phyloP scores from a whole-genome alignment of 805 yeast genomes.

The Cyberlindnera japonica region DNA sequence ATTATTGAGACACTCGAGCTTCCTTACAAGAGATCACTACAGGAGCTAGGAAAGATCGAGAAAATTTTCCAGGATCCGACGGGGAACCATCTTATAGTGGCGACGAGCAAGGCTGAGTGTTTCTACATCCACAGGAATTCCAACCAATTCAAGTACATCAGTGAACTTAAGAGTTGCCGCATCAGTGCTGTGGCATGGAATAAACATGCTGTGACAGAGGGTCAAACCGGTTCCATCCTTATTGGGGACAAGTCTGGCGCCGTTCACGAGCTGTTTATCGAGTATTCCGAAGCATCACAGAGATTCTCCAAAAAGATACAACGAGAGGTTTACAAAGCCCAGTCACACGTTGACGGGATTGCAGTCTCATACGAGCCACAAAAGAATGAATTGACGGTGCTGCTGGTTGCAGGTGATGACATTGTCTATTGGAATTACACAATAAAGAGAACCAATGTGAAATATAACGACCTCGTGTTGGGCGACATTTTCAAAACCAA shows the following conservation, averaged over 20 bases:
- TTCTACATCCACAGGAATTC: constrained; percentile 44
- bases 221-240: constrained; percentile 43
- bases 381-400: constrained; percentile 12
- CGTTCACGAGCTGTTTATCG: constrained; percentile 45
- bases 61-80: constrained; percentile 46
- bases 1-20: constrained; percentile 43
- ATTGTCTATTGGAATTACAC: constrained; percentile 27
- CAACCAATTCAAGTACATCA: constrained; percentile 38
- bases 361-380: constrained; percentile 14
- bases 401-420: constrained; percentile 30
- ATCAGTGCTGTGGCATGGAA: constrained; percentile 42
- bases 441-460: constrained; percentile 19
- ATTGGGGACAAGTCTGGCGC: constrained; percentile 47
- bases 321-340: constrained; percentile 32
- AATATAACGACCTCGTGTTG: constrained; percentile 22
- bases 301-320: constrained; percentile 42
- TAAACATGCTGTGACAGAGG: constrained; percentile 32
- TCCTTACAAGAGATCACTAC: constrained; percentile 28
- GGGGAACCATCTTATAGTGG: constrained; percentile 49
- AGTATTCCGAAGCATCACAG: constrained; percentile 33
- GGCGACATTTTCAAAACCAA: constrained; percentile 19
- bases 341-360: constrained; percentile 28
- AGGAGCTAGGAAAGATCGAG: constrained; percentile 30
- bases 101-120: constrained; percentile 44
- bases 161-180: constrained; percentile 44